Base-by-base conservation (phyloP, 1,139 yeast genomes). In the Pichia sp. region DNA sequence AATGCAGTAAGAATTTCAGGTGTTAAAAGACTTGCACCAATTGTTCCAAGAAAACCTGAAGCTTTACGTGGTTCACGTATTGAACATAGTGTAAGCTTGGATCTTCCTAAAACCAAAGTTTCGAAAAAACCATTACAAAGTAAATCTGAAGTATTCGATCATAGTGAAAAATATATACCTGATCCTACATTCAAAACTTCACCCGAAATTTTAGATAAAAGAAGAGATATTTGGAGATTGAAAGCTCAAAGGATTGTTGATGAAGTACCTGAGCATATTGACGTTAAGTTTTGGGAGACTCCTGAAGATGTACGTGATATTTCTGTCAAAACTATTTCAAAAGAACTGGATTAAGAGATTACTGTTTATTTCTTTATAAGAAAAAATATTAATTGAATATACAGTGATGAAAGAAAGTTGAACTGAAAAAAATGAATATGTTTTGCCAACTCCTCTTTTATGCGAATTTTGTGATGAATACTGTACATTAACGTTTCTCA, bases 211-310 rank as follows among this genome's bases (percentile, higher is more conserved):
- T 34, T 35, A 8, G 82, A 77, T 54, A 63, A 58, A 39, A 64
- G 58, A 38, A 77, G 76, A 1, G 72, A 73, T 1, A 49, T 60
- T 21, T 76, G 81, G 79, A 64, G 69, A 25, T 64, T 63, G 34
- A 61, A 76, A 44, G 64, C 71, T 2, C 54, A 66, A 18, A 50
- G 58, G 4, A 68, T 72, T 2, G 48, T 67, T 12, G 59, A 62
- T 34, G 57, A 52, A 17, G 60, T 76, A 35, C 70, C 71, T 12
- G 64, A 63, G 52, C 44, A 53, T 30, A 53, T 59, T 20, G 56
- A 51, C 11, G 50, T 63, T 38, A 52, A 46, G 40, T 55, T 63
- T 35, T 63, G 65, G 63, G 45, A 54, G 47, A 53, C 54, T 36
- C 55, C 56, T 1, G 42, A 48, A 5, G 61, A 54, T 28, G 44